Evolutionary conservation across 768 basidiomycete genomes (phyloP).

Genomic region (Leccinellum rugosiceps): DNA sequence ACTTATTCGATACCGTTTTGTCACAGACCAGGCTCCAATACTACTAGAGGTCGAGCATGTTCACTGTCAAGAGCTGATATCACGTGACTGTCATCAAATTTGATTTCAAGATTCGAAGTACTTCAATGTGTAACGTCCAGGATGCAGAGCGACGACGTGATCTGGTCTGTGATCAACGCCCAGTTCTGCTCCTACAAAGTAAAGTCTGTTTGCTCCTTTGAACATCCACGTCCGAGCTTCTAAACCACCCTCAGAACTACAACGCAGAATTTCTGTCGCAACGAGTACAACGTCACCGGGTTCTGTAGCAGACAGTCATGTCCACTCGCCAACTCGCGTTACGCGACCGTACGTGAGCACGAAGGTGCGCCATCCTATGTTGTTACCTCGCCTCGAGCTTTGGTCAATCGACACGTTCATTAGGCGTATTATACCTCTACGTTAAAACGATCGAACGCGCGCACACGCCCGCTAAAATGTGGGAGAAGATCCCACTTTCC

Average conservation of each 20-base stretch:
- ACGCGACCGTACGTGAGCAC: slow-evolving; percentile 96
- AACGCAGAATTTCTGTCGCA: slow-evolving; percentile 97
- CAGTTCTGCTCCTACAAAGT: slow-evolving; percentile 99
- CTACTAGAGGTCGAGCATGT: no score
- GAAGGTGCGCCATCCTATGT: slow-evolving; percentile 61
- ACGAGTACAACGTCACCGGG: slow-evolving; percentile 98
- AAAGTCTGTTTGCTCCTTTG: slow-evolving; percentile 60
- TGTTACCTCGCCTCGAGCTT: not conserved
- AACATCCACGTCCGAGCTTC: slow-evolving; percentile 2
- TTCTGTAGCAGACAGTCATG: slow-evolving; percentile 94
- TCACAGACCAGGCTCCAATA: no score
- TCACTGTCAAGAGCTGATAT: no score
- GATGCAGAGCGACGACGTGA: slow-evolving; percentile 97
- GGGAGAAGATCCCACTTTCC: slow-evolving; percentile 91
- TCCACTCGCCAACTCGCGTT: slow-evolving; percentile 95
- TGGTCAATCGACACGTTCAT: not conserved
- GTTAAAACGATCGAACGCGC: slow-evolving; percentile 98
- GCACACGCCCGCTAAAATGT: slow-evolving; percentile 95
- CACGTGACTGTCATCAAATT: slow-evolving; percentile 9
- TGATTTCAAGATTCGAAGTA: not conserved
- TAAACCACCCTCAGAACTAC: slow-evolving; percentile 56
- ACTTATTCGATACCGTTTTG: no score
- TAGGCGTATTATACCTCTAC: slow-evolving; percentile 87
- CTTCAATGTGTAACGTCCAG: not conserved
- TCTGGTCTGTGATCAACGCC: slow-evolving; percentile 93